phyloP scores from a whole-genome alignment of 352 stramenopile species.

The Poterioochromonas sp. region DNA sequence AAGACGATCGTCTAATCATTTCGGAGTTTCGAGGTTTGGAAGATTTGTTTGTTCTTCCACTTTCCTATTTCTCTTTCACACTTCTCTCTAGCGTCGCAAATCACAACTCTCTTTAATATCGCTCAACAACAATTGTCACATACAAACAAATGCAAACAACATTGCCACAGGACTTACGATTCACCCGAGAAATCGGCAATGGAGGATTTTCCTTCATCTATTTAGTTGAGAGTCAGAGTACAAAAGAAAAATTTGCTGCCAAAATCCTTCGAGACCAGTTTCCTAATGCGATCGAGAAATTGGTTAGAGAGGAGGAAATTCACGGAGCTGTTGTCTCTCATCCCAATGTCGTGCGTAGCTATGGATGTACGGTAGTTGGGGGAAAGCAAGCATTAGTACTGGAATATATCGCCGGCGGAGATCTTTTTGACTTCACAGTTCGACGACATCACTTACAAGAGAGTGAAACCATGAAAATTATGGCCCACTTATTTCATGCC shows the following conservation, averaged over 20 bases:
- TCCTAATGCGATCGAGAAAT: neutral
- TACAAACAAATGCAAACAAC: neutral
- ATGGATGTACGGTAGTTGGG: neutral
- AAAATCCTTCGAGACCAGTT: neutral
- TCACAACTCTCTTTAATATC: too few species aligned
- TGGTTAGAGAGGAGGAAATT: neutral
- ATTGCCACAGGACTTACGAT: neutral
- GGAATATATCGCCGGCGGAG: slow-evolving; percentile 32
- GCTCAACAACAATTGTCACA: too few species aligned
- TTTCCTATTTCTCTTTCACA: too few species aligned
- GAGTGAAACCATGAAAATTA: too few species aligned
- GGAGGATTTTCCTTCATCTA: neutral
- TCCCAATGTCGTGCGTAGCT: neutral
- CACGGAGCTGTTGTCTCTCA: neutral
- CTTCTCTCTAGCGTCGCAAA: too few species aligned
- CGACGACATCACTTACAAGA: too few species aligned
- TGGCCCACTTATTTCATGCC: too few species aligned
- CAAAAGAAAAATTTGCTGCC: neutral
- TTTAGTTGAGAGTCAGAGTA: neutral
- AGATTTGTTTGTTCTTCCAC: too few species aligned
- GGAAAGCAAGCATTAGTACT: neutral
- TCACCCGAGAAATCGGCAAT: neutral
- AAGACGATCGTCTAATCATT: too few species aligned
- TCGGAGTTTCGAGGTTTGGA: too few species aligned
- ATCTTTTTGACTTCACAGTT: slow-evolving; percentile 47